Evolutionary conservation across 768 basidiomycete species (phyloP).

Genomic region (Mycena floridula): DNA sequence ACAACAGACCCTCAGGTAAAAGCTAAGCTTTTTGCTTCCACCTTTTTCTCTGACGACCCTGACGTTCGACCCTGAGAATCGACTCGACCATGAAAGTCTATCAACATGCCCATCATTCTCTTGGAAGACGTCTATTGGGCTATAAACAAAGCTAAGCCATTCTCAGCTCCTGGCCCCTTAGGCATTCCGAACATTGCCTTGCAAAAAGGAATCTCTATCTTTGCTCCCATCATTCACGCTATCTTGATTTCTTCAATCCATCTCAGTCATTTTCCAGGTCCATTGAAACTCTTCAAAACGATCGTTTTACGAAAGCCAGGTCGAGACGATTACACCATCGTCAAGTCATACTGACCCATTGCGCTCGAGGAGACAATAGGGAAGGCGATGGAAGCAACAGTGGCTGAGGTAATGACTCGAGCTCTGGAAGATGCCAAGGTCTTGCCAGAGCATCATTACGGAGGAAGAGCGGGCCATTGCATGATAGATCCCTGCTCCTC

Average conservation of each 20-base stretch:
- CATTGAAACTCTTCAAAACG: conserved; percentile 19
- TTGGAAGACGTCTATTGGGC: conserved; percentile 3
- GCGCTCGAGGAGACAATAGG: conserved; percentile 24
- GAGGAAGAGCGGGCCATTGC: conserved; percentile 29
- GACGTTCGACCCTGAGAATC: not conserved
- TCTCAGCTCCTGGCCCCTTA: conserved; percentile 9
- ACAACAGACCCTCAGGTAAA: not conserved
- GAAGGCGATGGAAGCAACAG: conserved; percentile 19
- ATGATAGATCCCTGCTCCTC: conserved; percentile 29
- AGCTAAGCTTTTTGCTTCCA: not conserved
- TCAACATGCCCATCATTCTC: not conserved
- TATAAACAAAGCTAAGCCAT: conserved; percentile 7
- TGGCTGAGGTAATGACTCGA: conserved; percentile 17
- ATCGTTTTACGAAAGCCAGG: conserved; percentile 29
- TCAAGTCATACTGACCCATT: conserved; percentile 32
- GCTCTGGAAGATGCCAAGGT: conserved; percentile 23
- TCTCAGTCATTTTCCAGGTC: conserved; percentile 4
- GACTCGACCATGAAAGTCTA: not conserved
- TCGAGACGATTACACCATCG: conserved; percentile 21
- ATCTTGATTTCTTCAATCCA: conserved; percentile 5
- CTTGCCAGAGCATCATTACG: conserved; percentile 30
- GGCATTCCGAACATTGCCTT: conserved; percentile 14
- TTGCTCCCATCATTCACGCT: conserved; percentile 6
- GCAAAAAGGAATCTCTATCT: conserved; percentile 5
- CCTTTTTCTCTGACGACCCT: not conserved